Percentiles rank a stretch among this genome's conserved stretches.
Conservation (phyloP, 2,329 filamentous ascomycete genomes). For the Tolypocladium guangdongense region DNA sequence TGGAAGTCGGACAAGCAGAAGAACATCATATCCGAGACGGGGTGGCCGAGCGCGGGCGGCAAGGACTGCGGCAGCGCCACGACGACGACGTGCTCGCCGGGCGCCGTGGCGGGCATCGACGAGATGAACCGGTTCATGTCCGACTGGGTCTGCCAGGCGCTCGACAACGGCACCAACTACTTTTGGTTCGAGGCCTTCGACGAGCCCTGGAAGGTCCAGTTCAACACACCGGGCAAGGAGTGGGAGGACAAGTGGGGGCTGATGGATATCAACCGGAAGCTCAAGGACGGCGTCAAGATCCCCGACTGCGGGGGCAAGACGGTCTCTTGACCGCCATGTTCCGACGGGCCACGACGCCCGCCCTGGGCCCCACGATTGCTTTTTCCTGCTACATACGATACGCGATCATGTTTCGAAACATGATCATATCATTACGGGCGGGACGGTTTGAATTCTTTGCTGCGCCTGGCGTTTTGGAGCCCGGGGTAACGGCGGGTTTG, state of each 20-base stretch:
- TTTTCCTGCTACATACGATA: neutral
- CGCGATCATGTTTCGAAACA: neutral
- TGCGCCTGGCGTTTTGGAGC: neutral
- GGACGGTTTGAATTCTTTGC: neutral
- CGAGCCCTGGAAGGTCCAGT: conserved; percentile 84
- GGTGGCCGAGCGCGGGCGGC: conserved; percentile 80
- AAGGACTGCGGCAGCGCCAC: conserved; percentile 55
- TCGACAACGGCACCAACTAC: conserved; percentile 78
- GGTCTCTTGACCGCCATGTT: conserved; percentile 20
- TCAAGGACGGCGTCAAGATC: conserved; percentile 77
- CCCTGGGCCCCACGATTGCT: neutral
- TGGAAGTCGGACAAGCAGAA: conserved; percentile 51
- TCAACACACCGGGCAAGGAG: conserved; percentile 54
- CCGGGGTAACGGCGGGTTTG: neutral
- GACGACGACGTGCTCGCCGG: conserved; percentile 32
- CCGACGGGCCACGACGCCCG: neutral
- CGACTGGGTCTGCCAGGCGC: conserved; percentile 70
- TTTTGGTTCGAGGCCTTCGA: conserved; percentile 98
- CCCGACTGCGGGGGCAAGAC: conserved; percentile 76
- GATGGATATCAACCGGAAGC: conserved; percentile 71
- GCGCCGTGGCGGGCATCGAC: conserved; percentile 65
- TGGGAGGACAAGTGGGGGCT: conserved; percentile 98
- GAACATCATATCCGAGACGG: conserved; percentile 82
- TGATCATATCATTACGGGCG: neutral
- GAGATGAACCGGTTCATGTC: conserved; percentile 81